Base-by-base conservation (phyloP, 805 yeast genomes). In the Candida oleophila region DNA sequence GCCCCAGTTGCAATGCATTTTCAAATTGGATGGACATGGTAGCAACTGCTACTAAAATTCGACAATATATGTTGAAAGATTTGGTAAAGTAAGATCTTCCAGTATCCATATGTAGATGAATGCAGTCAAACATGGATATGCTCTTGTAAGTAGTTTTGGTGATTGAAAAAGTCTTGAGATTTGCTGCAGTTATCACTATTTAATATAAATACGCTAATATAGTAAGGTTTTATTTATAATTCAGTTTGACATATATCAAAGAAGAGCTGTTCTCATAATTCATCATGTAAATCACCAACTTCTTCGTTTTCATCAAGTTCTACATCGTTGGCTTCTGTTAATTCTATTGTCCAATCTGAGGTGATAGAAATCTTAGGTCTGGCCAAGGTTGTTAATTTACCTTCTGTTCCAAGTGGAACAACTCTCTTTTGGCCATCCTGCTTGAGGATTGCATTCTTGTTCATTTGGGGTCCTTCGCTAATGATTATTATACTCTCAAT, bases 401-500 rank as follows among this genome's bases (percentile, higher is more conserved):
- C 52, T 3, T 45, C 45, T 38, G 45, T 35, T 35, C 8, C 47
- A 54, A 5, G 49, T 51, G 12, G 47, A 50, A 22, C 1, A 1
- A 48, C 49, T 77, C 78, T 71, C 2, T 52, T 41, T n/a, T 66
- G 39, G 1, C 62, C 74, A 22, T 55, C 65, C 55, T 78, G 81
- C 4, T 50, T 44, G 4, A 79, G 69, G 2, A 40, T 48, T 3
- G 64, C 71, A 4, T 38, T 37, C 14, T 52, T 56, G 15, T 53
- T 39, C 3, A 43, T 47, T 7, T 35, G n/a, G 7, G 49, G 37
- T 2, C 51, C 52, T 3, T 51, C 52, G 3, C 80, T 80, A 28
- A 82, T 62, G 33, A 88, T 54, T 1, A 80, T 59, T 14, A 87
- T 74, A 51, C 72, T 78, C 52, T 84, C 89, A 43, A 87, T 65